Percentiles rank a stretch among this genome's conserved stretches.
phyloP scores from a whole-genome alignment of 805 yeast genomes.

The Ogataea philodendri region DNA sequence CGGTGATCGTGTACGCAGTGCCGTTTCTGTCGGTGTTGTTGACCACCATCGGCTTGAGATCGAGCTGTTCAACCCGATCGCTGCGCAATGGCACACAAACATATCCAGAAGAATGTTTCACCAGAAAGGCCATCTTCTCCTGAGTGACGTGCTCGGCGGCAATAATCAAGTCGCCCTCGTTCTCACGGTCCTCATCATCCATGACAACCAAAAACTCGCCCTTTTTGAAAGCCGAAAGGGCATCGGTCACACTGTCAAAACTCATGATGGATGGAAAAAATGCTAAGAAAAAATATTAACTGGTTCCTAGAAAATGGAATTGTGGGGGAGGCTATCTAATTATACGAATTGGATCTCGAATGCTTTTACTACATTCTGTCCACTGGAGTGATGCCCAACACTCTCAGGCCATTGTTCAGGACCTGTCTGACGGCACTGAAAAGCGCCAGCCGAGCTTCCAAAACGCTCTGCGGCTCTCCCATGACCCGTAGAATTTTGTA shows the following conservation, averaged over 20 bases:
- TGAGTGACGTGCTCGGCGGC: slow-evolving; percentile 84
- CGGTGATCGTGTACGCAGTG: slow-evolving; percentile 94
- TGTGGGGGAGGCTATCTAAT: slow-evolving; percentile 1
- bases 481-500: slow-evolving; percentile 96
- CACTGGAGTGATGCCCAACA: slow-evolving; percentile 95
- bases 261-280: slow-evolving; percentile 2
- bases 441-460: slow-evolving; percentile 87
- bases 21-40: slow-evolving; percentile 80
- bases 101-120: slow-evolving; percentile 84
- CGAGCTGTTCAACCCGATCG: slow-evolving; percentile 73
- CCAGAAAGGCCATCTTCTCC: slow-evolving; percentile 90
- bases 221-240: slow-evolving; percentile 65
- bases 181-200: slow-evolving; percentile 95
- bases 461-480: slow-evolving; percentile 85
- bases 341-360: too few relatives aligned
- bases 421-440: slow-evolving; percentile 89
- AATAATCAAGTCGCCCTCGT: slow-evolving; percentile 93
- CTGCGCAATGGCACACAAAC: slow-evolving; percentile 87
- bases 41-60: slow-evolving; percentile 74
- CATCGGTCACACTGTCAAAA: slow-evolving; percentile 50
- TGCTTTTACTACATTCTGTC: slow-evolving; percentile 99
- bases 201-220: slow-evolving; percentile 91
- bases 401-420: slow-evolving; percentile 80
- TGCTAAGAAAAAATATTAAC: too few relatives aligned
- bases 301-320: slow-evolving; percentile 1